Conservation (phyloP, 495 filamentous ascomycete genomes). For the Penicillium paxilli region DNA sequence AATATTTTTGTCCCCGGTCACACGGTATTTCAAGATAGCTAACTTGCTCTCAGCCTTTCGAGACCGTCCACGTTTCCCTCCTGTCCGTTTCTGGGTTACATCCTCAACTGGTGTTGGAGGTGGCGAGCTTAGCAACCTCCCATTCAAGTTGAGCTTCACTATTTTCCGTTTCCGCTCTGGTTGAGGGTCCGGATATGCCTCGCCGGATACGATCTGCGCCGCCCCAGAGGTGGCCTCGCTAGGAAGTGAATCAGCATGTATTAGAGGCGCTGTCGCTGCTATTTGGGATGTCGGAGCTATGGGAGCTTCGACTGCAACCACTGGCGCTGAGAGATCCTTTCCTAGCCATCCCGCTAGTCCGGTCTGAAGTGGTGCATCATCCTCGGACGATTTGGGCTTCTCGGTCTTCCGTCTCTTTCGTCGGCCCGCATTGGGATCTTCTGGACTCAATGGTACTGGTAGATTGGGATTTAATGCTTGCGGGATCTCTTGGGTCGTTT, state of each 20-base stretch:
- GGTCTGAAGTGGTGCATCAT: constrained; percentile 3
- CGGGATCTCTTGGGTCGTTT: not conserved
- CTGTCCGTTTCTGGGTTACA: constrained; percentile 23
- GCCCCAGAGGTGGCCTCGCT: not conserved
- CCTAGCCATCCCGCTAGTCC: constrained; percentile 26
- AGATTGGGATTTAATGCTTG: not conserved
- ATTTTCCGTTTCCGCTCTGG: constrained; percentile 38
- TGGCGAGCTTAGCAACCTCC: constrained; percentile 57
- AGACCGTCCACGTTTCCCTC: constrained; percentile 19
- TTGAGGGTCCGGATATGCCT: not conserved
- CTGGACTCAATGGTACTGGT: constrained; percentile 7
- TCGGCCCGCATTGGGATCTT: constrained; percentile 44
- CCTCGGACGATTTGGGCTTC: constrained; percentile 27
- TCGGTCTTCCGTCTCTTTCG: constrained; percentile 53
- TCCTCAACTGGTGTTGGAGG: constrained; percentile 23
- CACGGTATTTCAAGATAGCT: constrained; percentile 48
- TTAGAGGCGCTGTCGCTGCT: not conserved
- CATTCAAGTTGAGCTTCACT: constrained; percentile 56
- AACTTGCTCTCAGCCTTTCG: constrained; percentile 29
- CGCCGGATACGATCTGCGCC: not conserved
- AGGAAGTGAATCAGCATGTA: not conserved
- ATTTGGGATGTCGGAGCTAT: not conserved
- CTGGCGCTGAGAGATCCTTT: not conserved
- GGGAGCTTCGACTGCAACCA: not conserved
- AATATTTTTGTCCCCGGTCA: constrained; percentile 17